Evolutionary conservation across 345 rosid genomes (phyloP).

Genomic region (Abelmoschus esculentus): DNA sequence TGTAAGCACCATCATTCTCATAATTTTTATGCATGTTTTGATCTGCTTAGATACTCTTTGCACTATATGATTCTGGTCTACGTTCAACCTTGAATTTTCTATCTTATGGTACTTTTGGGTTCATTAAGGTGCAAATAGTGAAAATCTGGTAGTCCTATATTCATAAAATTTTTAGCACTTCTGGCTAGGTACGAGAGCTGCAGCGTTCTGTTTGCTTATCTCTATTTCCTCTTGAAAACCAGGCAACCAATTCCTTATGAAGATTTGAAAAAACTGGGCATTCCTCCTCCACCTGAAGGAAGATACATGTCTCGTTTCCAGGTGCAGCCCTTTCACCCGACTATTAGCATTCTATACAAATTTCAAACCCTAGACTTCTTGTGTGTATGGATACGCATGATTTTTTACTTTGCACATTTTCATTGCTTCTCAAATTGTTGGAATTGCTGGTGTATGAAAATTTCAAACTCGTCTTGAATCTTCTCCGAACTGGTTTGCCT

Average conservation of each 20-base stretch:
- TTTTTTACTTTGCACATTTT: background rate
- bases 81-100: background rate
- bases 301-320: slow-evolving; percentile 67
- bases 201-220: background rate
- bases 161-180: background rate
- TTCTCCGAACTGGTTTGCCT: background rate
- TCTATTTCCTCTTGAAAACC: slow-evolving; percentile 11
- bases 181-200: background rate
- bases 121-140: background rate
- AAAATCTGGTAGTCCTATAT: background rate
- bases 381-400: background rate
- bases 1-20: slow-evolving; percentile 36
- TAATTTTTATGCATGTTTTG: background rate
- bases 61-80: background rate
- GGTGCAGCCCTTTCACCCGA: slow-evolving; percentile 30
- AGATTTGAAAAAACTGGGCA: slow-evolving; percentile 77
- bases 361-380: background rate
- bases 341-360: background rate
- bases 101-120: background rate
- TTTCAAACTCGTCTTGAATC: background rate
- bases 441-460: background rate
- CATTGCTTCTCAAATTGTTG: slow-evolving; percentile 1
- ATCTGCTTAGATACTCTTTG: background rate
- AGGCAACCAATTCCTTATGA: slow-evolving; percentile 78
- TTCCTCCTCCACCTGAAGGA: slow-evolving; percentile 92